A percentile compares a stretch with the other conserved stretches of the same genome.
phyloP scores from a whole-genome alignment of 768 basidiomycete genomes.

The Strobilomyces confusus region DNA sequence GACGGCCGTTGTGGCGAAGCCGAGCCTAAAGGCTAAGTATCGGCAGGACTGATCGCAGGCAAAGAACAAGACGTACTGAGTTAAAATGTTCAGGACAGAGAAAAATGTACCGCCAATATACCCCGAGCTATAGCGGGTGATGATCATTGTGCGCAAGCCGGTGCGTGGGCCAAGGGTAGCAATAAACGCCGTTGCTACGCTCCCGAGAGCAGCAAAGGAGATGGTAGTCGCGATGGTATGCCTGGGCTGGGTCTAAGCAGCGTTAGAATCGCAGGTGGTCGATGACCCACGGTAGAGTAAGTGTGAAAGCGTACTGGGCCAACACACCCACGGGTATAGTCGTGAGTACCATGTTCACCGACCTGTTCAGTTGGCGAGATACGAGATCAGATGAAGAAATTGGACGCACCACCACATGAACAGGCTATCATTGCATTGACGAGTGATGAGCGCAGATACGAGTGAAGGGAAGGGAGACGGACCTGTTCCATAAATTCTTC shows the following conservation, averaged over 20 bases:
- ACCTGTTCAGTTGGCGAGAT: slow-evolving; percentile 31
- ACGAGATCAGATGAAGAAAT: too few species aligned
- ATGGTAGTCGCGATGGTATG: slow-evolving; percentile 43
- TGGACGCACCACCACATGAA: slow-evolving; percentile 42
- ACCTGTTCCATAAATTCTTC: slow-evolving; percentile 45
- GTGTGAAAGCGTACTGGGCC: slow-evolving; percentile 44
- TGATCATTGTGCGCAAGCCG: slow-evolving; percentile 53
- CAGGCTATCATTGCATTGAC: slow-evolving; percentile 34
- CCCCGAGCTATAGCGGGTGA: slow-evolving; percentile 45
- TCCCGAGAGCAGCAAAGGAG: slow-evolving; percentile 44
- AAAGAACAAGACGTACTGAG: slow-evolving; percentile 31
- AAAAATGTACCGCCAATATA: slow-evolving; percentile 47
- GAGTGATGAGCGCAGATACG: not conserved
- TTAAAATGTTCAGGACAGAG: slow-evolving; percentile 52
- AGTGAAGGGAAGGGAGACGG: slow-evolving; percentile 12
- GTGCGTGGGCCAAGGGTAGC: slow-evolving; percentile 51
- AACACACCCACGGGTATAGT: slow-evolving; percentile 50
- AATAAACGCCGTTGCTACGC: slow-evolving; percentile 43
- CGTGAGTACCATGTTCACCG: slow-evolving; percentile 45
- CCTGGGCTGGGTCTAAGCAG: slow-evolving; percentile 21
- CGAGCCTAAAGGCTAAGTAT: slow-evolving; percentile 29
- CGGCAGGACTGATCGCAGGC: not conserved
- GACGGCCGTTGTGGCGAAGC: slow-evolving; percentile 45
- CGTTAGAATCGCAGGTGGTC: not conserved
- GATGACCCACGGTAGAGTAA: slow-evolving; percentile 41